Conservation (phyloP, 768 basidiomycete species). For the Amyloporia xantha region DNA sequence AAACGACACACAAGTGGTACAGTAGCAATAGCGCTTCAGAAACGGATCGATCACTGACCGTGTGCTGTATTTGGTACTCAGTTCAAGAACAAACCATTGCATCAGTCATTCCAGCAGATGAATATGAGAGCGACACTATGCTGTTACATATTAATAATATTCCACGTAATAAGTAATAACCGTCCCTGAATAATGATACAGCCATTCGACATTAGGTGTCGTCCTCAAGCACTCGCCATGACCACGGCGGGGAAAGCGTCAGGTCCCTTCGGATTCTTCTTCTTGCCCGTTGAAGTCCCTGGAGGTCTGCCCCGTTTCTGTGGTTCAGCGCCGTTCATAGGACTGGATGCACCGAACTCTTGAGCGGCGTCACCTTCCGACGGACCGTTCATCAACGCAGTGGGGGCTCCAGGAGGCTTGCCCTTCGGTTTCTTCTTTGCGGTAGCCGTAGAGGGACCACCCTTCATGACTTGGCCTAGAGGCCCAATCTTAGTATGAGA, state of each 20-base stretch:
- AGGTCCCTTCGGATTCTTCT: slow-evolving; percentile 18
- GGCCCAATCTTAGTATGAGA: slow-evolving; percentile 72
- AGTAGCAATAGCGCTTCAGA: too few species aligned
- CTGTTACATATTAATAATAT: background rate
- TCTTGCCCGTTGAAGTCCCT: slow-evolving; percentile 16
- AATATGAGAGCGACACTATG: background rate
- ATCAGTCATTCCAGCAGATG: too few species aligned
- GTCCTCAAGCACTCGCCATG: slow-evolving; percentile 23
- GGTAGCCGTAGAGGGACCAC: slow-evolving; percentile 33
- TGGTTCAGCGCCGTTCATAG: slow-evolving; percentile 1
- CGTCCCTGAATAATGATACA: slow-evolving; percentile 1
- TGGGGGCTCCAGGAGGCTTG: slow-evolving; percentile 17
- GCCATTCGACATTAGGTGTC: background rate
- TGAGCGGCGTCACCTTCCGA: background rate
- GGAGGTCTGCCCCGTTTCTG: slow-evolving; percentile 20
- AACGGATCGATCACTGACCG: too few species aligned
- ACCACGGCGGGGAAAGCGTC: slow-evolving; percentile 23
- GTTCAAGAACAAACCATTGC: too few species aligned
- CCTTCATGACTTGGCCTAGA: slow-evolving; percentile 64
- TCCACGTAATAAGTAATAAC: background rate
- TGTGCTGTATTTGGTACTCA: too few species aligned
- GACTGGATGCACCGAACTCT: slow-evolving; percentile 1
- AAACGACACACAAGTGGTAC: too few species aligned
- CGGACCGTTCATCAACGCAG: slow-evolving; percentile 1
- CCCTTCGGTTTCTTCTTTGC: slow-evolving; percentile 52